Evolutionary conservation across 1,284 basidiomycete genomes (phyloP).

Genomic region (Apiotrichum sp.): DNA sequence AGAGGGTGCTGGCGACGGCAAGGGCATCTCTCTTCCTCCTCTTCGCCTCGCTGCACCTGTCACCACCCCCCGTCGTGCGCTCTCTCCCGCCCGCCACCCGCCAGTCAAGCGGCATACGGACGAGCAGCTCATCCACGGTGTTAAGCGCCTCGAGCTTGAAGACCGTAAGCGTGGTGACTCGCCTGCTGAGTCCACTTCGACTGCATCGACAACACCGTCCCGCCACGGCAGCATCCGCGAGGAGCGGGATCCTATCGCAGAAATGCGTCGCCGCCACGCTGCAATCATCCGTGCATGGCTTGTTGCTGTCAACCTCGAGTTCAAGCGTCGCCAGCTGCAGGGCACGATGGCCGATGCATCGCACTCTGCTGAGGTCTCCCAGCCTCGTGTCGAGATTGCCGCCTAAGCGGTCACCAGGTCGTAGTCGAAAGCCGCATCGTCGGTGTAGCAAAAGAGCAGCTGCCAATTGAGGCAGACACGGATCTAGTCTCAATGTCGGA

Average conservation of each 20-base stretch:
- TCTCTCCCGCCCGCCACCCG: conserved; percentile 20
- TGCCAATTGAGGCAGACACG: too few relatives aligned
- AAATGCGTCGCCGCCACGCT: conserved; percentile 32
- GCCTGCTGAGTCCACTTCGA: neutral
- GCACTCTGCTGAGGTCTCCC: neutral
- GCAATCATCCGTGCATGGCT: conserved; percentile 40
- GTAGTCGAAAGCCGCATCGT: too few relatives aligned
- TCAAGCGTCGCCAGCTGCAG: conserved; percentile 22
- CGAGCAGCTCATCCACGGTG: conserved; percentile 38
- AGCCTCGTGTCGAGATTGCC: neutral
- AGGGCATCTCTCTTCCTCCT: conserved; percentile 9
- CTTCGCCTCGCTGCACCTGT: neutral
- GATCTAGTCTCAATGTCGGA: too few relatives aligned
- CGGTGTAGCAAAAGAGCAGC: too few relatives aligned
- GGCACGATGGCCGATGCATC: neutral
- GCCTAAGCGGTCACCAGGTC: too few relatives aligned
- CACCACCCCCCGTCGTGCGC: conserved; percentile 6
- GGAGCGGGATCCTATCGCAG: conserved; percentile 3
- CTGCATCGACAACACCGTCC: neutral
- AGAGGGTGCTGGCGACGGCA: neutral
- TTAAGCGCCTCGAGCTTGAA: conserved; percentile 42
- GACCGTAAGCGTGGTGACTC: conserved; percentile 15
- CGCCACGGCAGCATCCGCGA: too few relatives aligned
- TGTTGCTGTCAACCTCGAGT: conserved; percentile 41
- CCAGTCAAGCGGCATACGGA: conserved; percentile 43